A percentile compares a stretch with the other conserved stretches of the same genome.
phyloP scores from a whole-genome alignment of 352 stramenopile genomes.

The Nannochloropsis limnetica region DNA sequence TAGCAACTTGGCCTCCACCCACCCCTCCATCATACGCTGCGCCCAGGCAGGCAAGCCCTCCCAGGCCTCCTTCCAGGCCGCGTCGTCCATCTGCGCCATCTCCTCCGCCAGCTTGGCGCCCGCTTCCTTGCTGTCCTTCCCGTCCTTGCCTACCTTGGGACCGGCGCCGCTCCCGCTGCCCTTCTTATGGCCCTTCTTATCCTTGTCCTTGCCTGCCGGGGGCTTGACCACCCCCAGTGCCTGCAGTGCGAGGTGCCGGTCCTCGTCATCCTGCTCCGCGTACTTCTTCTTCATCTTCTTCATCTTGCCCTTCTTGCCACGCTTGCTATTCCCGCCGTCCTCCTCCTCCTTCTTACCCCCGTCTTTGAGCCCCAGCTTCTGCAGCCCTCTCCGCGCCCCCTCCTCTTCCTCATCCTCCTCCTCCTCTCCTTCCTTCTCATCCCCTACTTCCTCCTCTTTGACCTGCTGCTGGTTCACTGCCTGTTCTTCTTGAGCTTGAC shows the following conservation, averaged over 20 bases:
- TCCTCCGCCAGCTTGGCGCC: conserved; percentile 37
- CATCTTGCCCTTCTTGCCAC: conserved; percentile 77
- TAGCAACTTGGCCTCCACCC: background rate
- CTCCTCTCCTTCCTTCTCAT: background rate
- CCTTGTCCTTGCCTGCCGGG: background rate
- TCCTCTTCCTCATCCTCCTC: background rate
- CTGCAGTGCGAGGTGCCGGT: conserved; percentile 73
- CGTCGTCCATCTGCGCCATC: conserved; percentile 33
- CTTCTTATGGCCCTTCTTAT: background rate
- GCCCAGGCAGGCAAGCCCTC: conserved; percentile 23
- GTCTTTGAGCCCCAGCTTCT: conserved; percentile 13
- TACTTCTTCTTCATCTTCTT: conserved; percentile 89
- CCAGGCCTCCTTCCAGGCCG: conserved; percentile 33
- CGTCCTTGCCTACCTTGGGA: background rate
- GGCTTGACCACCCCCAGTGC: conserved; percentile 58
- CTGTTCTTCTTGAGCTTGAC: conserved; percentile 53
- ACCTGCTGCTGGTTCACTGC: background rate
- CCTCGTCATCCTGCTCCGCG: conserved; percentile 79
- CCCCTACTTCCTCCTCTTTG: conserved; percentile 21
- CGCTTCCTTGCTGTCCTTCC: conserved; percentile 37
- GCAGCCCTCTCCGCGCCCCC: background rate
- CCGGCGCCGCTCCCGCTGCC: background rate
- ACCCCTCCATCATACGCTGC: background rate
- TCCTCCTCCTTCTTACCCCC: background rate
- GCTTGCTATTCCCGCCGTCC: conserved; percentile 38